A percentile compares a stretch with the other conserved stretches of the same genome.
These are phyloP conservation scores for Punica granatum DNA, from an alignment of 345 rosid genomes.

Conservation along the genomic window DNA sequence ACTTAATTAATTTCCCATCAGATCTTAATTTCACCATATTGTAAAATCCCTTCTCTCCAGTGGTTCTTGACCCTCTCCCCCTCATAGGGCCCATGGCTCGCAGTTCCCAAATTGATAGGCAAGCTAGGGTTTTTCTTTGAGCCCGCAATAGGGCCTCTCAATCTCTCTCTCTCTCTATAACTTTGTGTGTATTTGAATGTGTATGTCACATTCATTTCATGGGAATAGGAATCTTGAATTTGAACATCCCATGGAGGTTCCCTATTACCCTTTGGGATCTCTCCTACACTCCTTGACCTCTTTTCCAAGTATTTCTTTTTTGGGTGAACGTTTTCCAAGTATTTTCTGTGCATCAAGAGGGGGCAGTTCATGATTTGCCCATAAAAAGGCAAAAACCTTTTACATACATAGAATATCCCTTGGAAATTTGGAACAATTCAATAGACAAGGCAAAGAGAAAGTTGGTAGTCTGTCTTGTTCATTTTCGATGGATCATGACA, in stretches of 20 bases:
- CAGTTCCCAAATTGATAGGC: background rate
- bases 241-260: background rate
- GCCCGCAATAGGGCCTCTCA: background rate
- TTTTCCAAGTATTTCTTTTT: background rate
- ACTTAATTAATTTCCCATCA: background rate
- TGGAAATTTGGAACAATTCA: background rate
- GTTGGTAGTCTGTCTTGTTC: background rate
- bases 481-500: background rate
- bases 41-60: background rate
- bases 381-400: background rate
- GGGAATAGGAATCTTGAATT: background rate
- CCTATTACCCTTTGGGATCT: background rate
- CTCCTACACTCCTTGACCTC: background rate
- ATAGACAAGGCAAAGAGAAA: too few species aligned
- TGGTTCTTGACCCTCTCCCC: background rate
- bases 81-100: background rate
- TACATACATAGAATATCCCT: background rate
- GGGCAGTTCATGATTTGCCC: background rate
- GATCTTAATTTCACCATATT: background rate
- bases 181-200: too few species aligned
- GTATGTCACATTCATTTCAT: too few species aligned
- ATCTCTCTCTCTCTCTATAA: too few species aligned
- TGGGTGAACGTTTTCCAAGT: too few species aligned
- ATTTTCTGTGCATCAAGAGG: background rate
- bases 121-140: background rate